phyloP scores from a whole-genome alignment of 176 grass and related monocot genomes.

The Carex kokanica region DNA sequence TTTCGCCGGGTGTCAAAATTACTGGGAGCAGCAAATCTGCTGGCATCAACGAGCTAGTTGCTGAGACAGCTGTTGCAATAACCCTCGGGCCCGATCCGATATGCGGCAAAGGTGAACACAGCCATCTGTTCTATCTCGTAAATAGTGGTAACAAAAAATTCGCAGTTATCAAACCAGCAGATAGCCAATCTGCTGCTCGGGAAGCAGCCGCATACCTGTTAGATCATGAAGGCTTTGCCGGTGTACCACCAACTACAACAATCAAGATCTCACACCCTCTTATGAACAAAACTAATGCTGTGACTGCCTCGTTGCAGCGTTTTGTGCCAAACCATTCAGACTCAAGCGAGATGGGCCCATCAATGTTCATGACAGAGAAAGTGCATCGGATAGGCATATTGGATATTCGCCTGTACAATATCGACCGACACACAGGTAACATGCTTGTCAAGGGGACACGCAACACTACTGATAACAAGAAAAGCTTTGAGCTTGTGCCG shows the following conservation, averaged over 20 bases:
- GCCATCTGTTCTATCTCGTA: slow-evolving; percentile 49
- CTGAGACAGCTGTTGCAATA: slow-evolving; percentile 53
- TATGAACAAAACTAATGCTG: slow-evolving; percentile 9
- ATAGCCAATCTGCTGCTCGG: slow-evolving; percentile 48
- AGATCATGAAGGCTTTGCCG: slow-evolving; percentile 69
- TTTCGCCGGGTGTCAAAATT: slow-evolving; percentile 47
- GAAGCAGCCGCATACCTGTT: slow-evolving; percentile 92
- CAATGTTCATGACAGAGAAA: slow-evolving; percentile 60
- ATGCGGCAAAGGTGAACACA: slow-evolving; percentile 42
- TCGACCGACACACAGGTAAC: slow-evolving; percentile 96
- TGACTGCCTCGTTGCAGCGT: slow-evolving; percentile 67
- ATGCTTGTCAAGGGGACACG: slow-evolving; percentile 70
- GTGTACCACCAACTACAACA: slow-evolving; percentile 66
- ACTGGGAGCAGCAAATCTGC: slow-evolving; percentile 37
- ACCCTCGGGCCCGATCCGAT: slow-evolving; percentile 48
- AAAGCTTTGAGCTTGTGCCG: slow-evolving; percentile 58
- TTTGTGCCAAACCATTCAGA: slow-evolving; percentile 81
- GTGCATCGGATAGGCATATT: slow-evolving; percentile 91
- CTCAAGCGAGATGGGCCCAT: slow-evolving; percentile 78
- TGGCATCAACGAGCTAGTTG: slow-evolving; percentile 58
- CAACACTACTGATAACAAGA: background rate
- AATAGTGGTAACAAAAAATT: slow-evolving; percentile 53
- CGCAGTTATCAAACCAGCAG: slow-evolving; percentile 70
- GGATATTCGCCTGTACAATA: slow-evolving; percentile 84
- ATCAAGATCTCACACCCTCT: slow-evolving; percentile 57